These are phyloP conservation scores for Hypoxylon perforatum DNA, from an alignment of 495 filamentous ascomycete species.

Conservation along the genomic window DNA sequence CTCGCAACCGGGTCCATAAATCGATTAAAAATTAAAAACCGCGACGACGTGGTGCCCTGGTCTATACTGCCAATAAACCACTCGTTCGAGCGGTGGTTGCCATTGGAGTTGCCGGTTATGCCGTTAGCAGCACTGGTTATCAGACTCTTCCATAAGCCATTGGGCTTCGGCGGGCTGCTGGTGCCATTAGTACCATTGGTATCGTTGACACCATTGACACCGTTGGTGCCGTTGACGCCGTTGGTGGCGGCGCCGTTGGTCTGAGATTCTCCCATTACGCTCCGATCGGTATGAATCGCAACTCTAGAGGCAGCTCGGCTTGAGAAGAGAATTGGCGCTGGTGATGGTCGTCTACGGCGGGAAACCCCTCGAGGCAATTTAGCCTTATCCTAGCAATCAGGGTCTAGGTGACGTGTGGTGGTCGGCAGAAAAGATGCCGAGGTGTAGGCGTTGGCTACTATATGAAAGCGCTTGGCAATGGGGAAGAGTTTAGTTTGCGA, in stretches of 20 bases:
- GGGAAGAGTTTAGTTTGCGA: conserved; percentile 26
- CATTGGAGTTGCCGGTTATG: neutral
- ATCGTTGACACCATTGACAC: conserved; percentile 1
- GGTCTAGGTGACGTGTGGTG: conserved; percentile 25
- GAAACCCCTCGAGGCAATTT: conserved; percentile 37
- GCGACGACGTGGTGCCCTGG: conserved; percentile 91
- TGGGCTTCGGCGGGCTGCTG: conserved; percentile 9
- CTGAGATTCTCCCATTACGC: conserved; percentile 31
- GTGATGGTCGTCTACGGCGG: conserved; percentile 19
- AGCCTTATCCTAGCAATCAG: conserved; percentile 44
- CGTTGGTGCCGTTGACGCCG: conserved; percentile 1
- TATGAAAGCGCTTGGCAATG: conserved; percentile 15
- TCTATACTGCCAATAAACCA: conserved; percentile 76
- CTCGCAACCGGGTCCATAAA: conserved; percentile 81
- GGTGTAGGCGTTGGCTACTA: neutral
- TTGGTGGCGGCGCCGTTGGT: conserved; percentile 19
- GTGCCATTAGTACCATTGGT: conserved; percentile 24
- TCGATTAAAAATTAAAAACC: conserved; percentile 91
- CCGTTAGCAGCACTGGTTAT: conserved; percentile 9
- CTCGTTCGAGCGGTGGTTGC: conserved; percentile 9
- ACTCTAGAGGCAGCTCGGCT: neutral
- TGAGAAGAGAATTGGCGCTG: conserved; percentile 2
- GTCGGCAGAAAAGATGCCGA: conserved; percentile 39
- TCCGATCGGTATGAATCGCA: conserved; percentile 16
- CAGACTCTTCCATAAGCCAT: conserved; percentile 7